Conservation (phyloP, 768 basidiomycete species). For the Macrolepiota fuliginosa region DNA sequence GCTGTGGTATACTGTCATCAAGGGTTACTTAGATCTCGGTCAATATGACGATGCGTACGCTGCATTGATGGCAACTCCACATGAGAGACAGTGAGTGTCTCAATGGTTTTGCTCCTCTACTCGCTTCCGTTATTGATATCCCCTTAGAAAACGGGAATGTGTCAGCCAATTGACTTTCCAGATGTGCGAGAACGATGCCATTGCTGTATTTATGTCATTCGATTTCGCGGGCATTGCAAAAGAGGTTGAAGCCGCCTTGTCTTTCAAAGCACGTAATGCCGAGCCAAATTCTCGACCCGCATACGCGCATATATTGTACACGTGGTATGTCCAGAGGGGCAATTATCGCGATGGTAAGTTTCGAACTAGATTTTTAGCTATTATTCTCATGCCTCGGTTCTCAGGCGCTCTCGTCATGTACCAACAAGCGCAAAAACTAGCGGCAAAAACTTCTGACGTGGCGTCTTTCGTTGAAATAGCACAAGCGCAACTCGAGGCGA, state of each 20-base stretch:
- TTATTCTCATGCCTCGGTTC: conserved; percentile 11
- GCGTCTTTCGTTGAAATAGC: conserved; percentile 42
- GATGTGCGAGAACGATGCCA: conserved; percentile 89
- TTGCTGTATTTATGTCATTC: conserved; percentile 73
- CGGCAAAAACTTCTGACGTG: conserved; percentile 45
- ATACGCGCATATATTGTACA: conserved; percentile 91
- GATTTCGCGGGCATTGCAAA: conserved; percentile 83
- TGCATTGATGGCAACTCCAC: conserved; percentile 69
- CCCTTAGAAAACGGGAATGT: conserved; percentile 73
- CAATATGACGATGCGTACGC: conserved; percentile 89
- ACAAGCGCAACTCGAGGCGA: conserved; percentile 75
- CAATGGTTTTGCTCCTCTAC: conserved; percentile 8
- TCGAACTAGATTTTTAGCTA: conserved; percentile 6
- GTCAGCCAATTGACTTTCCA: conserved; percentile 80
- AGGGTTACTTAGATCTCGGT: conserved; percentile 69
- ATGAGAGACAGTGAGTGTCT: conserved; percentile 70
- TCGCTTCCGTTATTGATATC: conserved; percentile 10
- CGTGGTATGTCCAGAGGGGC: conserved; percentile 85
- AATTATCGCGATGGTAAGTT: conserved; percentile 89
- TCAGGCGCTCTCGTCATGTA: conserved; percentile 92
- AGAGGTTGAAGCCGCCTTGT: conserved; percentile 84
- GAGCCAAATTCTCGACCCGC: conserved; percentile 84
- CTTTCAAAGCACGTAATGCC: conserved; percentile 92
- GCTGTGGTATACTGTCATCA: conserved; percentile 80
- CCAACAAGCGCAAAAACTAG: conserved; percentile 80